Evolutionary conservation across 2,329 filamentous ascomycete genomes (phyloP).

Genomic region (Orbilia brochopaga): DNA sequence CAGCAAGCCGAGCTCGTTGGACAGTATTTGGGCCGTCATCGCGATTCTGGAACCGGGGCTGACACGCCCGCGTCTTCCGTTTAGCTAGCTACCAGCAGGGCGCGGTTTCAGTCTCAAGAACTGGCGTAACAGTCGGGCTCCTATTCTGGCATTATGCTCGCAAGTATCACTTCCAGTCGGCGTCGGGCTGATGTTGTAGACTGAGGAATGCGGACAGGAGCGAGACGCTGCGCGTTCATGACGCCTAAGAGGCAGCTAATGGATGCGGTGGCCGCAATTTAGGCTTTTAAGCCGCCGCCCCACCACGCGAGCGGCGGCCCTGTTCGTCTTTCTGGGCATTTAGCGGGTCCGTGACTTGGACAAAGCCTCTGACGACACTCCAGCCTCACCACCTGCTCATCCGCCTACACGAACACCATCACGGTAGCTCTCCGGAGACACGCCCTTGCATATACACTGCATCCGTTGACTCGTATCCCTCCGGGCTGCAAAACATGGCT

Average conservation of each 20-base stretch:
- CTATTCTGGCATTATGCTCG: slow-evolving; percentile 13
- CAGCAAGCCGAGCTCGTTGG: slow-evolving; percentile 84
- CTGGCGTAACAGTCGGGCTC: neutral
- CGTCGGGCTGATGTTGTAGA: slow-evolving; percentile 2
- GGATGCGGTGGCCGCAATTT: slow-evolving; percentile 45
- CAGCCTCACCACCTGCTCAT: neutral
- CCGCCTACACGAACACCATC: neutral
- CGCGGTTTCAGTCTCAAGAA: neutral
- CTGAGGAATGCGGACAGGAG: neutral
- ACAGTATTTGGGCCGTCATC: slow-evolving; percentile 93
- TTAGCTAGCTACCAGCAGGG: neutral
- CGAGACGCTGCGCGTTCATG: slow-evolving; percentile 28
- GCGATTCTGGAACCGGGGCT: neutral
- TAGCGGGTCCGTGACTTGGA: slow-evolving; percentile 1
- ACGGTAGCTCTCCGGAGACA: neutral
- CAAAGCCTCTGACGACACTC: slow-evolving; percentile 5
- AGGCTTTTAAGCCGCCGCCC: slow-evolving; percentile 42
- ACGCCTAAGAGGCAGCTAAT: neutral
- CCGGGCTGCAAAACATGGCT: slow-evolving; percentile 58
- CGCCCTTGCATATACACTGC: neutral
- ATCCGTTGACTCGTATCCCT: neutral
- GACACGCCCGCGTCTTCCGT: neutral
- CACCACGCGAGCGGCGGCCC: slow-evolving; percentile 27
- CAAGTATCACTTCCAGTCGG: neutral
- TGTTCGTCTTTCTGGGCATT: neutral